Conservation (phyloP, 257 asterid genomes). For the Solanum sitiens region DNA sequence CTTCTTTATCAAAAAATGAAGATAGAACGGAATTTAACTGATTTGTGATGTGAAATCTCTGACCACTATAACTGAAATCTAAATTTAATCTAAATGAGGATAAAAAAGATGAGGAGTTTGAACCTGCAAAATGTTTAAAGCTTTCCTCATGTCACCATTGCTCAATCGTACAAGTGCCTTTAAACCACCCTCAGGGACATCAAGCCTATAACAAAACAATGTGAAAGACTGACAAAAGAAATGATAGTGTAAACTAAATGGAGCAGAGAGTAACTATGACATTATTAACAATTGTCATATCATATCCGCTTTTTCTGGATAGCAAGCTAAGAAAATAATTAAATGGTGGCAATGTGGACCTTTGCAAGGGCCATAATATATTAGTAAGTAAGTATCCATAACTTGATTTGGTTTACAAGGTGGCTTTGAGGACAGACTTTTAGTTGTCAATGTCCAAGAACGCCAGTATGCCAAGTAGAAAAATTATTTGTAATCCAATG, state of each 20-base stretch:
- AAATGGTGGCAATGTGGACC: background rate
- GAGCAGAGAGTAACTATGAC: background rate
- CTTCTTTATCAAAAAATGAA: no score
- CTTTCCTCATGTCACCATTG: constrained; percentile 97
- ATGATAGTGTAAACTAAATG: background rate
- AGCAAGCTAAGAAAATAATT: background rate
- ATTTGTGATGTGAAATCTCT: background rate
- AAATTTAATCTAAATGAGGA: constrained; percentile 4
- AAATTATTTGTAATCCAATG: background rate
- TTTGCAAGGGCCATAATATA: background rate
- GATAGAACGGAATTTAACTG: background rate
- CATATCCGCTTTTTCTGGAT: background rate
- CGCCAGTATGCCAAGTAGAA: background rate
- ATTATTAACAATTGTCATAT: background rate
- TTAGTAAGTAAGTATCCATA: background rate
- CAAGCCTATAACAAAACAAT: constrained; percentile 45
- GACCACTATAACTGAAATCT: background rate
- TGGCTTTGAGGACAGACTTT: background rate
- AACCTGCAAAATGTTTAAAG: constrained; percentile 94
- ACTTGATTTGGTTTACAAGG: background rate
- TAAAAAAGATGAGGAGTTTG: background rate
- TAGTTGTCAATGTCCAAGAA: background rate
- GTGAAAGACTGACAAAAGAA: background rate
- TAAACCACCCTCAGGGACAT: constrained; percentile 78
- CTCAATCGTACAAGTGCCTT: constrained; percentile 88